Evolutionary conservation across 805 yeast species (phyloP), one percentile per base, ranked within the genome.

Genomic region (Cyberlindnera japonica): DNA sequence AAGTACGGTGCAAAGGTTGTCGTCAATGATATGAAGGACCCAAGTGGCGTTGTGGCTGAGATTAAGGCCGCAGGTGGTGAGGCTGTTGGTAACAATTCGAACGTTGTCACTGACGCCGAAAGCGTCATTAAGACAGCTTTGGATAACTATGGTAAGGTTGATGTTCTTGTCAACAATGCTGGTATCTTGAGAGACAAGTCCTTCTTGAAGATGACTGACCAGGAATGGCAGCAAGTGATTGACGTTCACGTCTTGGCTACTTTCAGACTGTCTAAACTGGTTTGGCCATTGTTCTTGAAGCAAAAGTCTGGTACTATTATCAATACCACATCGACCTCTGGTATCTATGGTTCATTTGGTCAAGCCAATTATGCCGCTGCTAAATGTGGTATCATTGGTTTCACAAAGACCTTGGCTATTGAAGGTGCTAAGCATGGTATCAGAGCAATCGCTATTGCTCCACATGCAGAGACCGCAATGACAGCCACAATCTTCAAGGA

Each of bases 391-490:
- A 79, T 91, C 48, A 66, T 89, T 35, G 96, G 96, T 14, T 75
- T 91, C 53, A 75, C 96, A 29, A 80, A 77, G 64, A 83, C 97
- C 31, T 64, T 88, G 48, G 96, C 98, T 21, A 72, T 86, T 50
- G 99, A 91, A 69, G 99, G 99, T 57, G 79, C 79, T 45, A 87
- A 77, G 63, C 61, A 70, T 56, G 79, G 82, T 58, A 88, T 91
- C 52, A 71, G 72, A 55, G 90, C 80, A 42, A 86, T 90, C 59
- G 77, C 79, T 26, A 81, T 89, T 61, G 98, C 99, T 20, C 99
- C 99, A 39, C 96, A 91, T 62, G 98, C 98, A 21, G 97, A 91
- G 58, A 91, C 99, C 32, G 90, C 95, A 43, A 91, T 91, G 99
- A 91, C 99, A 21, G 76, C 78, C 57, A 84, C 95, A 6, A 81